Base-by-base conservation (phyloP, 2,329 filamentous ascomycete species). In the Sporothrix inflata region DNA sequence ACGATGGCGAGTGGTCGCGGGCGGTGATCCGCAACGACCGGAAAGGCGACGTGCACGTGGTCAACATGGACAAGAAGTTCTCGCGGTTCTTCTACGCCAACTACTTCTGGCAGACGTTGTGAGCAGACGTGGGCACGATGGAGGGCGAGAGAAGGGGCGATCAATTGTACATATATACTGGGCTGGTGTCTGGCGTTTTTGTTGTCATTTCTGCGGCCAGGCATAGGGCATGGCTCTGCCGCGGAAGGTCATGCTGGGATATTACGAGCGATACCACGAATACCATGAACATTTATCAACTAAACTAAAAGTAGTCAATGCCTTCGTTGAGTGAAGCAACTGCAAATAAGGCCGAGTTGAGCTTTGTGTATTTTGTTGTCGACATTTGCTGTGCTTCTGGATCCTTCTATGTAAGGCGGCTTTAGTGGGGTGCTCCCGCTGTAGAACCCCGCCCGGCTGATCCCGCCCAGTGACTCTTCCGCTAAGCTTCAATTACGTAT, bases 41-140 rank as follows among this genome's bases (percentile, higher is more conserved):
- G 75, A 95, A 94, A 84, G 94, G 94, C 9, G 94, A 98, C 80
- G 94, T 98, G 69, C 93, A 97, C 80, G 93, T 98, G 67, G 91
- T 99, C 74, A 97, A 97, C 78, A 90, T 99, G 80, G 94, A 98
- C 78, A 90, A 92, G 77, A 97, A 96, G 83, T 94, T 97, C 80
- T 95, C 93, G 73, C 88, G 91, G 74, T 95, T 92, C 80, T 98
- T 97, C 79, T 97, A 98, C 78, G 93, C 94, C 27, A 97, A 97
- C 78, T 97, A 97, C 80, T 97, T 98, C 79, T 99, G 96, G 96
- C 88, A 94, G 78, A 95, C 90, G 40, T 85, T 98, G 80, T 97
- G 84, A 81, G 2, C 19, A 51, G 30, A 12, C 6, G 27, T 3
- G 19, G 30, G 11, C 8, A 6, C 3, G 3, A 47, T 21, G 9